Evolutionary conservation across 2,329 filamentous ascomycete genomes (phyloP).

Genomic region (Monosporascus sp.): DNA sequence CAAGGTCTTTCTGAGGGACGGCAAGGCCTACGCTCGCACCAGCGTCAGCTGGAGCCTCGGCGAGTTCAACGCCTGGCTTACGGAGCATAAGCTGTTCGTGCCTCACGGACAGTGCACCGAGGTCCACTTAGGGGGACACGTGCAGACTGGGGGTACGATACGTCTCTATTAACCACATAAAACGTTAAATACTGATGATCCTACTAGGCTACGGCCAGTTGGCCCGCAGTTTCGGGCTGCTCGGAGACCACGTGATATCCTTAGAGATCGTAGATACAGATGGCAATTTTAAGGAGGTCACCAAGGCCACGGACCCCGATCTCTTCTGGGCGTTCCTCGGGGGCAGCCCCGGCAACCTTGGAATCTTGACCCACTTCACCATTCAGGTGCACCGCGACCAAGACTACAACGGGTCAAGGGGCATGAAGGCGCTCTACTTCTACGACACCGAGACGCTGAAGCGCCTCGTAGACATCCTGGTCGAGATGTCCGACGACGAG

Average conservation of each 20-base stretch:
- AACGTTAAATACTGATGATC: not conserved
- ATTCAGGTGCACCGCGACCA: constrained; percentile 36
- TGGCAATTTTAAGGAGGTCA: constrained; percentile 42
- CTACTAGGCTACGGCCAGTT: constrained; percentile 36
- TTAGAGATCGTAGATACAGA: constrained; percentile 42
- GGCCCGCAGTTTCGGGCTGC: constrained; percentile 45
- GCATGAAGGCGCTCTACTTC: constrained; percentile 37
- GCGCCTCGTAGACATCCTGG: constrained; percentile 33
- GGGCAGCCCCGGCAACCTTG: constrained; percentile 55
- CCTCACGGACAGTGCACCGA: constrained; percentile 41
- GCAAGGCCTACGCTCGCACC: constrained; percentile 30
- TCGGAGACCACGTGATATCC: constrained; percentile 47
- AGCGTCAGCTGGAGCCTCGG: constrained; percentile 38
- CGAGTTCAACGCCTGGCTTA: constrained; percentile 39
- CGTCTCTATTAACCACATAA: not conserved
- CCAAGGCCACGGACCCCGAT: constrained; percentile 44
- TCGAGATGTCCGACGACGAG: constrained; percentile 39
- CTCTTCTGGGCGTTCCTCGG: constrained; percentile 56
- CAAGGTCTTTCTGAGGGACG: constrained; percentile 27
- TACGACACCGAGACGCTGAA: constrained; percentile 35
- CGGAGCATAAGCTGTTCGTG: constrained; percentile 36
- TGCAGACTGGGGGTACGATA: constrained; percentile 38
- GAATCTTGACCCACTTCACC: constrained; percentile 51
- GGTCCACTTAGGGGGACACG: constrained; percentile 43
- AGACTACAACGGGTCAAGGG: constrained; percentile 35